Base-by-base conservation (phyloP, 1,284 basidiomycete species). In the Ganoderma leucocontextum region DNA sequence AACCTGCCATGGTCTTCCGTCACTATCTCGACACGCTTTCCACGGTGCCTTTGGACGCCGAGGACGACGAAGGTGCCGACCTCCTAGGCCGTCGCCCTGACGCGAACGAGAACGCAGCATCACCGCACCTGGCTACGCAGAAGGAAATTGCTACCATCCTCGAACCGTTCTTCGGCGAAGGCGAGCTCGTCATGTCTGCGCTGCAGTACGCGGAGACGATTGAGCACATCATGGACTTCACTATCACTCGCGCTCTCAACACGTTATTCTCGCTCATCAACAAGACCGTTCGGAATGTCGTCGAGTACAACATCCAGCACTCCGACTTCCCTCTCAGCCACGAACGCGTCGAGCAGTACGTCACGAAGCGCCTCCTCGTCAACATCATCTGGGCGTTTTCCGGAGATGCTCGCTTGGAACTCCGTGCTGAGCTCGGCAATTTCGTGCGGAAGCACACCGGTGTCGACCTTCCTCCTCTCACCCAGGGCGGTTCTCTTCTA, bases 221-320 rank as follows among this genome's bases (percentile, higher is more conserved):
- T 59, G 93, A 96, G 75, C 98, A 99, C 77, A 99, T 99, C 81
- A 99, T 99, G 98, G 96, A 98, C 80, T 99, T 98, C 83, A 99
- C 97, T 1, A 81, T 83, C 41, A 96, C 93, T 4, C 94, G 98
- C 42, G 96, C 96, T 0, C 88, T 99, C 68, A 95, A 94, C 76
- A 99, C 98, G 0, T 87, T 99, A 13, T 99, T 99, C 85, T 99
- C 98, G 9, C 87, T 99, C 58, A 83, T 99, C 80, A 99, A 99
- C 87, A 99, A 98, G 83, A 96, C 96, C 0, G 91, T 92, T 33
- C 94, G 97, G 35, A 97, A 97, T 77, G 85, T 99, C 73, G 87
- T 98, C 74, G 96, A 98, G 77, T 98, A 99, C 85, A 98, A 99
- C 78, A 85, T 90, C 55, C 94, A 96, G 72, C 98, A 99, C 78